These are phyloP conservation scores for Plenodomus biglobosus DNA, from an alignment of 2,329 filamentous ascomycete genomes.

Conservation along the genomic window DNA sequence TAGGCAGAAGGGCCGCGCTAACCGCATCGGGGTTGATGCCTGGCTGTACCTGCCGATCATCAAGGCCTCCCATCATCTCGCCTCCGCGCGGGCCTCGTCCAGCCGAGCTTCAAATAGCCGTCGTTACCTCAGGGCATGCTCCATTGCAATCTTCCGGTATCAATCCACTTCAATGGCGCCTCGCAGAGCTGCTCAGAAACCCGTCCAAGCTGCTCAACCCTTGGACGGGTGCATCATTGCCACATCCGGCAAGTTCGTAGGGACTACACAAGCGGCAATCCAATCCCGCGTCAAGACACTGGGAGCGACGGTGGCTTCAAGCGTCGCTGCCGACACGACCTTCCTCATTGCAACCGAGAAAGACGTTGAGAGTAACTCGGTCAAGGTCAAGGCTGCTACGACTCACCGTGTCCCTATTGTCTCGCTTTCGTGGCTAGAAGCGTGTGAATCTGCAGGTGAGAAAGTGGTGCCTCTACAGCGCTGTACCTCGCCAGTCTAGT, in stretches of 20 bases:
- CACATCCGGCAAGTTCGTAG: conserved; percentile 62
- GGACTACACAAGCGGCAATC: conserved; percentile 54
- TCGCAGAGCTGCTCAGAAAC: conserved; percentile 25
- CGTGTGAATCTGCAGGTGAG: conserved; percentile 53
- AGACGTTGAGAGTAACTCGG: conserved; percentile 54
- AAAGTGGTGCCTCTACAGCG: conserved; percentile 12
- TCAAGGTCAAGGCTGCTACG: conserved; percentile 56
- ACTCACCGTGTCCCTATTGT: conserved; percentile 58
- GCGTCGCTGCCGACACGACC: conserved; percentile 55
- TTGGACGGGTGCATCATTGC: conserved; percentile 57
- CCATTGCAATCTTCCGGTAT: neutral
- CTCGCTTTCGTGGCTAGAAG: conserved; percentile 62
- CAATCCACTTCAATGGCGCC: conserved; percentile 15
- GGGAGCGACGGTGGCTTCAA: conserved; percentile 53
- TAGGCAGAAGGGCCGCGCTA: conserved; percentile 17
- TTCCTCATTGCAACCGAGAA: conserved; percentile 60
- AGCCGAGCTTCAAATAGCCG: conserved; percentile 13
- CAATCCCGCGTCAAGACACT: conserved; percentile 52
- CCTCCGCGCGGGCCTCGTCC: neutral
- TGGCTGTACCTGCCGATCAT: conserved; percentile 6
- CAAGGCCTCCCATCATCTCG: conserved; percentile 3
- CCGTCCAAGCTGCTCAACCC: conserved; percentile 30
- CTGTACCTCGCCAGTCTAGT: neutral
- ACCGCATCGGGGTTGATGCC: conserved; percentile 15
- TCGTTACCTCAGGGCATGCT: neutral